Percentiles rank a stretch among this genome's conserved stretches.
These are phyloP conservation scores for Macrophomina pseudophaseolina DNA, from an alignment of 2,329 filamentous ascomycete species.

Conservation along the genomic window DNA sequence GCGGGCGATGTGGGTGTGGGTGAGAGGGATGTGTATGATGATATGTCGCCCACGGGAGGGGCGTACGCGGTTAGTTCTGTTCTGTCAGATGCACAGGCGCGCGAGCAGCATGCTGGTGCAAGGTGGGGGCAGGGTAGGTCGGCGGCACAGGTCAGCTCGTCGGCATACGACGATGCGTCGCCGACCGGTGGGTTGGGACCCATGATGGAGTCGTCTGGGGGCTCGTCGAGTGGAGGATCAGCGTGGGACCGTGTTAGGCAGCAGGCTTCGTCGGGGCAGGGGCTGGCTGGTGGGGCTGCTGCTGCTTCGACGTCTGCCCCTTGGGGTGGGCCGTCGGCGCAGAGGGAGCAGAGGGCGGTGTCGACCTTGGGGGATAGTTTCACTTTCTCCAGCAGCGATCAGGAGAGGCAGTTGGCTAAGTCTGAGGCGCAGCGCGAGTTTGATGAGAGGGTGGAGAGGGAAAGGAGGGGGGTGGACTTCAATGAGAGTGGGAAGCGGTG, in stretches of 20 bases:
- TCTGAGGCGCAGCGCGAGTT: conserved; percentile 57
- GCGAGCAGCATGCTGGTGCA: conserved; percentile 2
- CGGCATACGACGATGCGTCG: conserved; percentile 42
- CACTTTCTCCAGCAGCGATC: conserved; percentile 49
- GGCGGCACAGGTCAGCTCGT: conserved; percentile 28
- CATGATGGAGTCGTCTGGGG: conserved; percentile 32
- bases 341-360: conserved; percentile 36
- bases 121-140: conserved; percentile 28
- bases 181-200: conserved; percentile 45
- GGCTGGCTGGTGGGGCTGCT: conserved; percentile 29
- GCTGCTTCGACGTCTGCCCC: background rate
- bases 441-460: conserved; percentile 55
- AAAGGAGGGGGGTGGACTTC: conserved; percentile 54
- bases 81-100: conserved; percentile 38
- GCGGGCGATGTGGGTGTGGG: background rate
- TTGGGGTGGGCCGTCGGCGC: conserved; percentile 30
- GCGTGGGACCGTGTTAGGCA: conserved; percentile 53
- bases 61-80: conserved; percentile 37
- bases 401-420: conserved; percentile 51
- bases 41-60: conserved; percentile 48
- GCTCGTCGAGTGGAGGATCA: conserved; percentile 38
- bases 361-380: conserved; percentile 51
- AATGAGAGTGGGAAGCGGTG: conserved; percentile 38
- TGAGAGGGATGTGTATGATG: conserved; percentile 36
- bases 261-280: conserved; percentile 34